A percentile compares a stretch with the other conserved stretches of the same genome.
These are phyloP conservation scores for Ochromonas danica DNA, from an alignment of 108 stramenopile genomes.

Conservation along the genomic window DNA sequence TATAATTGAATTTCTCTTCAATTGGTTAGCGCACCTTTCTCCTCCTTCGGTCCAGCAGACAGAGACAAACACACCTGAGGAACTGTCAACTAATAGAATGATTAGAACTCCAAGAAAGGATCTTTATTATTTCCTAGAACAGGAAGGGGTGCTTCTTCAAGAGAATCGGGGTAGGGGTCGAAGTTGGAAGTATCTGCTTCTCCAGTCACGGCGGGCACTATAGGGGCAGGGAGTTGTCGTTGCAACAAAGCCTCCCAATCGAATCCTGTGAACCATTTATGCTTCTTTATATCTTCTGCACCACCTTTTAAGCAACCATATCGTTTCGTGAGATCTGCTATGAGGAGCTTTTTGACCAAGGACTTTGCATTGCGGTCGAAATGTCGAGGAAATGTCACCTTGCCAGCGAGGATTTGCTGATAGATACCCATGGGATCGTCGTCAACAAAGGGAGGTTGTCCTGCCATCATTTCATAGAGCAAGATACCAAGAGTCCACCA, in stretches of 20 bases:
- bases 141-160: constrained; percentile 50
- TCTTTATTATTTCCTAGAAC: constrained; percentile 30
- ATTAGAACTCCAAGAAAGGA: constrained; percentile 34
- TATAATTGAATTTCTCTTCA: too few relatives aligned
- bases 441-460: constrained; percentile 80
- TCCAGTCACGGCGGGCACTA: constrained; percentile 61
- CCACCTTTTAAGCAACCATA: constrained; percentile 76
- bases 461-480: constrained; percentile 78
- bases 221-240: constrained; percentile 64
- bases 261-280: constrained; percentile 67
- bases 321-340: constrained; percentile 70
- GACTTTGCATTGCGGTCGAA: constrained; percentile 69
- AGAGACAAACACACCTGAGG: too few relatives aligned
- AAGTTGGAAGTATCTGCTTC: constrained; percentile 71
- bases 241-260: constrained; percentile 62
- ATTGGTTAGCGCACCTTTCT: too few relatives aligned
- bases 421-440: constrained; percentile 75
- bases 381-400: constrained; percentile 66
- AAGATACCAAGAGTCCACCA: constrained; percentile 84
- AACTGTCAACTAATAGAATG: too few relatives aligned
- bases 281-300: constrained; percentile 66
- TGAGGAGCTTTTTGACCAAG: constrained; percentile 71
- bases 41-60: too few relatives aligned
- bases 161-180: constrained; percentile 71
- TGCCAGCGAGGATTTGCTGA: constrained; percentile 70